Base-by-base conservation (phyloP, 2,329 filamentous ascomycete genomes). In the Fonsecaea multimorphosa region DNA sequence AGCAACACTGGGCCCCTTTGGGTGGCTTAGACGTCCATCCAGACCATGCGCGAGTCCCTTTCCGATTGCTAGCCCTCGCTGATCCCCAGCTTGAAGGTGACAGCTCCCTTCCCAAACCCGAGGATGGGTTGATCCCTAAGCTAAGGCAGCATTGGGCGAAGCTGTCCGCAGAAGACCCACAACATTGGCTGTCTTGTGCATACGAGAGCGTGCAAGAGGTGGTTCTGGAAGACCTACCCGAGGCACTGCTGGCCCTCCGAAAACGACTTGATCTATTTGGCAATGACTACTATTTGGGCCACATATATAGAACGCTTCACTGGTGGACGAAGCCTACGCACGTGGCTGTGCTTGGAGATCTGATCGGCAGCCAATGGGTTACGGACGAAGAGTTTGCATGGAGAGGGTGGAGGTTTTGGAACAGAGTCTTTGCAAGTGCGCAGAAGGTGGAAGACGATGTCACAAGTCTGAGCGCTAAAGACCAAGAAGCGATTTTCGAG, bases 331-430 rank as follows among this genome's bases (percentile, higher is more conserved):
- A 83, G 16, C 95, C 95, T 8, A 96, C 92, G 0, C 95, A 99
- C 76, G 87, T 95, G 22, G 88, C 91, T 0, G 93, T 98, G 0
- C 83, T 99, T 3, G 95, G 95, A 2, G 95, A 99, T 76, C 81
- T 99, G 65, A 81, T 99, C 9, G 95, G 95, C 9, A 97, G 93
- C 73, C 95, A 99, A 77, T 99, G 95, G 95, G 91, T 99, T 67
- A 86, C 85, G 58, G 89, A 97, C 75, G 85, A 84, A 32, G 95
- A 99, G 78, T 99, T 99, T 75, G 84, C 87, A 67, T 82, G 82
- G 67, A 86, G 95, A 44, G 89, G 88, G 16, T 78, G 80, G 71
- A 83, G 94, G 44, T 97, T 89, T 79, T 97, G 94, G 94, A 83
- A 87, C 65, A 84, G 89, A 5, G 89, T 95, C 1, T 93, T 97